Conservation (phyloP, 495 filamentous ascomycete genomes). For the Xylaria scruposa region DNA sequence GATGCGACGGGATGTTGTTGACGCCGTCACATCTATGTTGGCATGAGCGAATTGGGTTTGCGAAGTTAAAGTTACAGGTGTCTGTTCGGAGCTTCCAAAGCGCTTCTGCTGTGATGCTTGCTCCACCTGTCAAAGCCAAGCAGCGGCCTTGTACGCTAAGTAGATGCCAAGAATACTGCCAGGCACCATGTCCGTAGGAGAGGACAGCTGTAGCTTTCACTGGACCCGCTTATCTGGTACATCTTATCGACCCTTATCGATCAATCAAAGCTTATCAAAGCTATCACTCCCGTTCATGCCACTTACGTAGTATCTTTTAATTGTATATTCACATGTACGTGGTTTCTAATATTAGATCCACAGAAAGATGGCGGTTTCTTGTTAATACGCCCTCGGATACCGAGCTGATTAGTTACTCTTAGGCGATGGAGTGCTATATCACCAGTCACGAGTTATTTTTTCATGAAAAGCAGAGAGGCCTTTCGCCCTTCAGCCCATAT, state of each 20-base stretch:
- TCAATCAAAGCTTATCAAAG: neutral
- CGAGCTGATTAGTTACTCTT: neutral
- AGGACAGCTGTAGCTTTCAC: conserved; percentile 44
- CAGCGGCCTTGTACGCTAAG: neutral
- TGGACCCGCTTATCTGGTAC: conserved; percentile 7
- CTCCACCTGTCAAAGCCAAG: conserved; percentile 13
- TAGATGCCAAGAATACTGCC: neutral
- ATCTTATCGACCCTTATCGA: neutral
- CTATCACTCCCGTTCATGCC: no score
- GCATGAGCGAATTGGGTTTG: conserved; percentile 21
- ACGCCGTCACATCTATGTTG: conserved; percentile 37
- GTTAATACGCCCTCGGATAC: neutral
- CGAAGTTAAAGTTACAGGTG: conserved; percentile 19
- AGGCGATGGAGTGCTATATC: neutral
- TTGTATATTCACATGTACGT: neutral
- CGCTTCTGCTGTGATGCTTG: conserved; percentile 11
- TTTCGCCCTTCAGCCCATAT: neutral
- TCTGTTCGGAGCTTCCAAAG: conserved; percentile 21
- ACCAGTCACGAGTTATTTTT: neutral
- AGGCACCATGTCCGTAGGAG: conserved; percentile 9
- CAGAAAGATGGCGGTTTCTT: no score
- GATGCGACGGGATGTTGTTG: conserved; percentile 28
- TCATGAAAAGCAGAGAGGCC: neutral
- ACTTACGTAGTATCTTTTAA: neutral
- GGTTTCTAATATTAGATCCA: no score